Conservation (phyloP, 2,329 filamentous ascomycete species). For the Epichloe hybrida region DNA sequence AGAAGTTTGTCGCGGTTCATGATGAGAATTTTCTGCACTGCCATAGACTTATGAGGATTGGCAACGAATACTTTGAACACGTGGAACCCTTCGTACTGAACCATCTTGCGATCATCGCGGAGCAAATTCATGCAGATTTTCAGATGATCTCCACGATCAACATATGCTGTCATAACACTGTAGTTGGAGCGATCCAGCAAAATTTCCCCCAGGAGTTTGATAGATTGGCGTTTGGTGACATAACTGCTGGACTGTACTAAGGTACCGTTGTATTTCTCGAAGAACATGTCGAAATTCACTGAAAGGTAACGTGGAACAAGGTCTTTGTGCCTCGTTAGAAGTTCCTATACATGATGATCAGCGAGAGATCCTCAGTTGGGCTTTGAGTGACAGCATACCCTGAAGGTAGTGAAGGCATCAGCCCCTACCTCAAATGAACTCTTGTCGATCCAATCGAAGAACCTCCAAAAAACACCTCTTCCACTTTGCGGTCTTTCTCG, state of each 20-base stretch:
- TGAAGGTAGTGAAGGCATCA: constrained; percentile 94
- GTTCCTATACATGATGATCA: constrained; percentile 46
- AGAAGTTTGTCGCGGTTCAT: constrained; percentile 91
- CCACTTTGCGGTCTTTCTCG: constrained; percentile 63
- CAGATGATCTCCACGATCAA: constrained; percentile 86
- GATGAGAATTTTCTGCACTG: constrained; percentile 87
- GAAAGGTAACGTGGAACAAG: constrained; percentile 78
- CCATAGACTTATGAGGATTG: constrained; percentile 94
- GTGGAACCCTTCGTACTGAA: constrained; percentile 97
- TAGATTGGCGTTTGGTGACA: constrained; percentile 94
- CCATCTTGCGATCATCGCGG: constrained; percentile 93
- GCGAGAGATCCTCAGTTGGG: neutral
- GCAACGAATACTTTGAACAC: constrained; percentile 99
- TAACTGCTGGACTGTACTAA: constrained; percentile 90
- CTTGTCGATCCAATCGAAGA: constrained; percentile 95
- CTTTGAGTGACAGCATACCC: constrained; percentile 39
- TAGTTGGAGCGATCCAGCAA: constrained; percentile 92
- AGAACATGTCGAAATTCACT: constrained; percentile 88
- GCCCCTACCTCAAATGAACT: constrained; percentile 93
- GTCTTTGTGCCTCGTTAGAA: constrained; percentile 86
- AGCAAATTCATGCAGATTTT: constrained; percentile 98
- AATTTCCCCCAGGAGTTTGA: constrained; percentile 87
- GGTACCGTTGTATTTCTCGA: constrained; percentile 74
- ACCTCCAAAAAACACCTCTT: constrained; percentile 84
- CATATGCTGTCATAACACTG: constrained; percentile 94